Evolutionary conservation across 805 yeast genomes (phyloP), one percentile per base, ranked within the genome.

Genomic region (Cyberlindnera subsufficiens): DNA sequence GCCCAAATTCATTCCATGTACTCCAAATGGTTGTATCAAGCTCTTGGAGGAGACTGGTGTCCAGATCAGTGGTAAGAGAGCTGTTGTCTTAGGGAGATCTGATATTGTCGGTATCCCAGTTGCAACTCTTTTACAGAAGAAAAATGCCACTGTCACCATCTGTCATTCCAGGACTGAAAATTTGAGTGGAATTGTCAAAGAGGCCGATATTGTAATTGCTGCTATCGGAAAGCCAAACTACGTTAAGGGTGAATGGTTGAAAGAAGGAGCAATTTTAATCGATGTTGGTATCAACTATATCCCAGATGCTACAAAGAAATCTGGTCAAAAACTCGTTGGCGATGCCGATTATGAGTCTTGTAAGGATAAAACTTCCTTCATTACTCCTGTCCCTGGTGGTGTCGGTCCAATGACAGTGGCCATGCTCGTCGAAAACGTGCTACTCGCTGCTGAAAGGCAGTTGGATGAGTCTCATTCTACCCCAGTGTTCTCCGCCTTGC

Each of bases 391-490:
- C 45, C 95, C 95, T 40, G 95, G 95, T 61, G 95, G 95, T 52
- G 95, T 86, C 50, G 95, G 95, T 40, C 95, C 95, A 59, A 86
- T 86, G 95, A 86, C 95, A 13, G 91, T 86, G 37, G 93, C 93
- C 22, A 81, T 82, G 78, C 68, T 86, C 43, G 76, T 83, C 61
- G 79, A 78, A 51, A 86, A 86, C 60, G 89, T 85, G 25, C 67
- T 80, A 32, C 65, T 70, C 42, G 83, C 90, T 40, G 90, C 93
- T 32, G 73, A 80, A 60, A 69, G 71, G 47, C 70, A 55, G 22
- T 47, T 58, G 19, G 50, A 53, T n/a, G 42, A 53, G 17, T 49
- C 49, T 27, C 53, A 58, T 10, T 54, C 56, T 42, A 35, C 52
- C 29, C 55, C 57, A 34, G 48, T 50, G 29, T 65, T 64, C 45